These are phyloP conservation scores for Dittrichia graveolens DNA, from an alignment of 129 eudicot genomes.

Conservation along the genomic window DNA sequence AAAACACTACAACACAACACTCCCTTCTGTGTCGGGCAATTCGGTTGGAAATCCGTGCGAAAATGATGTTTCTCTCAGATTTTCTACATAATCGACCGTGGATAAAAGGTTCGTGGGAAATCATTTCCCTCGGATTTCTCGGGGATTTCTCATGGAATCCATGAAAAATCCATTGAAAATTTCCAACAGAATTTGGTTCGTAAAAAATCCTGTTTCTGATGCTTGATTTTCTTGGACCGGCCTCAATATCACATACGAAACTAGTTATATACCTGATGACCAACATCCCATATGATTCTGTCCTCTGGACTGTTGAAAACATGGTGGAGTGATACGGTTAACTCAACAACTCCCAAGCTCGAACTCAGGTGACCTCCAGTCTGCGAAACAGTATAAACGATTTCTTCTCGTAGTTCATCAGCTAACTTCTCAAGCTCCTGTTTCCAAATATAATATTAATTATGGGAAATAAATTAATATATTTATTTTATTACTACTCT, in stretches of 20 bases:
- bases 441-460: background rate
- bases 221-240: too few relatives aligned
- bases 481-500: background rate
- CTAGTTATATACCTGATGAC: slow-evolving; percentile 58
- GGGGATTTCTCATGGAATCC: too few relatives aligned
- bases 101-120: too few relatives aligned
- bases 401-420: slow-evolving; percentile 62
- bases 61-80: too few relatives aligned
- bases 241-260: background rate
- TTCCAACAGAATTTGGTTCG: too few relatives aligned
- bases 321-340: slow-evolving; percentile 68
- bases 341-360: slow-evolving; percentile 67
- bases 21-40: too few relatives aligned
- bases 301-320: slow-evolving; percentile 63
- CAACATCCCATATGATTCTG: slow-evolving; percentile 78
- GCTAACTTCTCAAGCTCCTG: slow-evolving; percentile 56
- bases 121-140: too few relatives aligned
- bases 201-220: too few relatives aligned
- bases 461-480: background rate
- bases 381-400: slow-evolving; percentile 56
- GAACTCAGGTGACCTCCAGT: slow-evolving; percentile 81
- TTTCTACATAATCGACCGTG: too few relatives aligned
- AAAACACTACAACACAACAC: too few relatives aligned
- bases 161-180: too few relatives aligned
- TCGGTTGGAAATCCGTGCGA: too few relatives aligned